Evolutionary conservation across 2,329 filamentous ascomycete genomes (phyloP).

Genomic region (Alternaria ventricosa): DNA sequence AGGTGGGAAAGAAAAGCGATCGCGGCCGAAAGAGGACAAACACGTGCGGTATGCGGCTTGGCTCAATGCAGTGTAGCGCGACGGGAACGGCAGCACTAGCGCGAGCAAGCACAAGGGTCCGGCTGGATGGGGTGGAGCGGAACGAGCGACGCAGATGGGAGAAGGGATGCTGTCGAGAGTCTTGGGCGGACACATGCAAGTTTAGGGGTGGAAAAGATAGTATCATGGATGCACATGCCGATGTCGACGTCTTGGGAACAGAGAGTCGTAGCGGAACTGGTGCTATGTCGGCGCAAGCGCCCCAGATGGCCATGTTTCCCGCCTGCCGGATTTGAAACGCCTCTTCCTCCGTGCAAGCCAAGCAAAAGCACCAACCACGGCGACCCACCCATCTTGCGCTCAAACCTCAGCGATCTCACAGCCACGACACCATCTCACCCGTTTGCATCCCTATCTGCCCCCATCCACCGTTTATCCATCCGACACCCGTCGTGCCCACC

Average conservation of each 20-base stretch:
- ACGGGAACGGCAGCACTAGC: slow-evolving; percentile 17
- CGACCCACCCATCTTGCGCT: slow-evolving; percentile 26
- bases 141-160: slow-evolving; percentile 1
- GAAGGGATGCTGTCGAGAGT: background rate
- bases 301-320: background rate
- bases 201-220: background rate
- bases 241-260: background rate
- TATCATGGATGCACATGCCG: background rate
- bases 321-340: slow-evolving; percentile 13
- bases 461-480: slow-evolving; percentile 25
- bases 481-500: slow-evolving; percentile 30
- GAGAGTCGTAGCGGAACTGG: background rate
- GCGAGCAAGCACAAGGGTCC: slow-evolving; percentile 2
- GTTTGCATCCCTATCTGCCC: slow-evolving; percentile 5
- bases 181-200: background rate
- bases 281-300: background rate
- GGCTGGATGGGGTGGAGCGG: slow-evolving; percentile 6
- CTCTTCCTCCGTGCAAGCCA: slow-evolving; percentile 16
- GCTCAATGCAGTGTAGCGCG: background rate
- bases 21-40: background rate
- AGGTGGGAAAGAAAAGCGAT: background rate
- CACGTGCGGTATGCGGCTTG: slow-evolving; percentile 2
- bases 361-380: slow-evolving; percentile 15
- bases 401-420: slow-evolving; percentile 21
- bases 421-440: slow-evolving; percentile 19